Evolutionary conservation across 441 rosid genomes (phyloP).

Genomic region (Populus trichocarpa): DNA sequence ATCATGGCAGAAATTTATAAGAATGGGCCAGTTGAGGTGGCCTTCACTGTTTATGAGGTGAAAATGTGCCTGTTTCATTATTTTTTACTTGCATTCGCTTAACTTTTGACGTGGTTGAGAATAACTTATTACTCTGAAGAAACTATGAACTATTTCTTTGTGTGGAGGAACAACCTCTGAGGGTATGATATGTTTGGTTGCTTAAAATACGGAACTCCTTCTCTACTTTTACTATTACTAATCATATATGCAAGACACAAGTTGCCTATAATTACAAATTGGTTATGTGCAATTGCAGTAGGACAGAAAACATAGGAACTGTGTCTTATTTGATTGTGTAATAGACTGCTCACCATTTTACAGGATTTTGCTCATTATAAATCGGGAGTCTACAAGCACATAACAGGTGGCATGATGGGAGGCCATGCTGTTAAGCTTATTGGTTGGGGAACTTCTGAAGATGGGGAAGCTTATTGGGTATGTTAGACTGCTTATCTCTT

Average conservation of each 20-base stretch:
- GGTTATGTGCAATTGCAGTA: neutral
- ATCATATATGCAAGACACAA: neutral
- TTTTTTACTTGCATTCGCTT: conserved; percentile 8
- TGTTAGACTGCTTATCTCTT: no score
- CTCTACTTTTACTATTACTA: neutral
- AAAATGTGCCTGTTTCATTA: conserved; percentile 7
- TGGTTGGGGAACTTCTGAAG: no score
- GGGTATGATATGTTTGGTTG: neutral
- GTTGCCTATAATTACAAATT: neutral
- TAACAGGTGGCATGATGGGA: conserved; percentile 32
- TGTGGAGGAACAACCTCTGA: neutral
- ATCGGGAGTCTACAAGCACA: conserved; percentile 85
- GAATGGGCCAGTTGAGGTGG: conserved; percentile 89
- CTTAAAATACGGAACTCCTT: neutral
- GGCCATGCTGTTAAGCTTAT: no score
- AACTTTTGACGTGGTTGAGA: neutral
- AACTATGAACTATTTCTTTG: neutral
- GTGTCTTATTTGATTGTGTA: no score
- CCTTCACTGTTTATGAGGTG: conserved; percentile 92
- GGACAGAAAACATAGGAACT: neutral
- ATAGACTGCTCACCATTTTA: neutral
- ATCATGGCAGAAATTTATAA: conserved; percentile 83
- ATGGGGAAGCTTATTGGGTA: no score
- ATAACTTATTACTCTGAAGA: neutral
- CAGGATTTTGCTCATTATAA: conserved; percentile 97